Percentiles rank a stretch among this genome's conserved stretches.
phyloP scores from a whole-genome alignment of 2,329 filamentous ascomycete genomes.

The Fusarium annulatum region DNA sequence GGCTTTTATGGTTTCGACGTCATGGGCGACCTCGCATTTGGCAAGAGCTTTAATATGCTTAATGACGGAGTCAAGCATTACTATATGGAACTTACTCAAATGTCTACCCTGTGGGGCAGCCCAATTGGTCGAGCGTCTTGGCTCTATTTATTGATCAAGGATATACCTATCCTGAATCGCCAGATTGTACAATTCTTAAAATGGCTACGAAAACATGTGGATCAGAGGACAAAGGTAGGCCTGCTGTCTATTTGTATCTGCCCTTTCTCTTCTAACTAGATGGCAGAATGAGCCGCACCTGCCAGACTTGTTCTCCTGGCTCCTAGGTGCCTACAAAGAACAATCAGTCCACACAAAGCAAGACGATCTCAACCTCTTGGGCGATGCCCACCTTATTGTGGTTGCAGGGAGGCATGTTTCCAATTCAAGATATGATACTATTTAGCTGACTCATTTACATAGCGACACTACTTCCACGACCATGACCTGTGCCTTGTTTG shows the following conservation, averaged over 20 bases:
- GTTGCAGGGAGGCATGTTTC: not conserved
- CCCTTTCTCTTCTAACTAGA: not conserved
- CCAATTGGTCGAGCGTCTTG: not conserved
- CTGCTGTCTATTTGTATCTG: accelerated
- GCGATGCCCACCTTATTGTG: not conserved
- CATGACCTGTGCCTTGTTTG: not conserved
- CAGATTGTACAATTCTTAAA: not conserved
- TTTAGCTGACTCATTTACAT: not conserved
- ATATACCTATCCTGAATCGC: not conserved
- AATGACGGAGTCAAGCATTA: not conserved
- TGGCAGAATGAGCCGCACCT: not conserved
- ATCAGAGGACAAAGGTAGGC: not conserved
- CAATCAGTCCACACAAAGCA: not conserved
- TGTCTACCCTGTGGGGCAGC: not conserved
- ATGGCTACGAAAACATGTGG: not conserved
- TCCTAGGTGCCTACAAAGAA: not conserved
- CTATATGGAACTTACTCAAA: not conserved
- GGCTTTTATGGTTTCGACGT: not conserved
- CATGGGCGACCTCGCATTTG: not conserved
- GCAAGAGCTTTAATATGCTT: not conserved
- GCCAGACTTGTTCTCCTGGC: not conserved
- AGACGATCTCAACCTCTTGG: not conserved
- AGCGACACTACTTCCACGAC: not conserved
- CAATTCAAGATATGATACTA: not conserved
- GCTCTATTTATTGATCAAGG: not conserved